A percentile compares a stretch with the other conserved stretches of the same genome.
These are phyloP conservation scores for Macrotyloma uniflorum DNA, from an alignment of 306 rosid species.

Conservation along the genomic window DNA sequence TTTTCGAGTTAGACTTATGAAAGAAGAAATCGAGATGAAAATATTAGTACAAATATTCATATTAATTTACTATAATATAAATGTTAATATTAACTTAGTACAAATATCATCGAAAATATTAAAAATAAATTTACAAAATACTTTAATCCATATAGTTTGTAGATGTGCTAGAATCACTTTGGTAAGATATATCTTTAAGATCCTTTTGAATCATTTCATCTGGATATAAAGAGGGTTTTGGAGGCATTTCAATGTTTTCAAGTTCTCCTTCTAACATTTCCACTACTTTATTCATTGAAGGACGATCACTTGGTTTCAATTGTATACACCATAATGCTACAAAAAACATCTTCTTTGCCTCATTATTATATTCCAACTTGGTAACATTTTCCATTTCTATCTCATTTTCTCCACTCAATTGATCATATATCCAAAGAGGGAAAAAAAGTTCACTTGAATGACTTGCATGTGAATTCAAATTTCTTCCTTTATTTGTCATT, in stretches of 20 bases:
- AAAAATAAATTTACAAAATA: no score
- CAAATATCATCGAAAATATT: no score
- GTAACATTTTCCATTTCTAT: neutral
- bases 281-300: slow-evolving; percentile 31
- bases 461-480: neutral
- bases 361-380: neutral
- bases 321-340: slow-evolving; percentile 41
- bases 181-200: neutral
- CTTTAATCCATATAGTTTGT: no score
- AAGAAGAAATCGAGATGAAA: no score
- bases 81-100: no score
- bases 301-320: slow-evolving; percentile 24
- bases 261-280: slow-evolving; percentile 37
- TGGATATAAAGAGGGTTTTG: slow-evolving; percentile 20
- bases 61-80: no score
- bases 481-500: neutral
- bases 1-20: no score
- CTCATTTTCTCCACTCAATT: neutral
- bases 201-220: slow-evolving; percentile 1
- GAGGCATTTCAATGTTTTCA: slow-evolving; percentile 32
- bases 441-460: slow-evolving; percentile 12
- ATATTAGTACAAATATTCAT: no score
- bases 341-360: slow-evolving; percentile 19
- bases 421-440: slow-evolving; percentile 29
- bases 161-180: neutral